phyloP scores from a whole-genome alignment of 306 rosid species.

The Hippophae rhamnoides region DNA sequence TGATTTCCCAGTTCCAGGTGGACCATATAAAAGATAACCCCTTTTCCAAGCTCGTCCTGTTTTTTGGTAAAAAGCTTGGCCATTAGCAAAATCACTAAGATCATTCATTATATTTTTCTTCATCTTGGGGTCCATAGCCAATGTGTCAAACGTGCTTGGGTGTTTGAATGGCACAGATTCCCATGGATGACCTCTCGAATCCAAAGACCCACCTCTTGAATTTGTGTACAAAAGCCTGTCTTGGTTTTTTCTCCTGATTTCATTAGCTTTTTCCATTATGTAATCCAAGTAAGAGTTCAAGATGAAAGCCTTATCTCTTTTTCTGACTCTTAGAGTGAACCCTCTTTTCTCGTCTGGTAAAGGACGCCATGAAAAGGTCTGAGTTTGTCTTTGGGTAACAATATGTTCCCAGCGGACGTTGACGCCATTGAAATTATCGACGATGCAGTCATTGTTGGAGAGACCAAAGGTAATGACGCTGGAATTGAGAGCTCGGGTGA shows the following conservation, averaged over 20 bases:
- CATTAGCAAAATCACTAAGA: constrained; percentile 61
- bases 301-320: constrained; percentile 45
- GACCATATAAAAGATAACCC: constrained; percentile 82
- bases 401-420: constrained; percentile 84
- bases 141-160: constrained; percentile 82
- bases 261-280: constrained; percentile 75
- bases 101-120: constrained; percentile 71
- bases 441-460: constrained; percentile 78
- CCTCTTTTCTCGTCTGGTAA: constrained; percentile 86
- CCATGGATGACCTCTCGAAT: constrained; percentile 92
- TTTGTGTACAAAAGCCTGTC: constrained; percentile 76
- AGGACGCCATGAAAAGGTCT: constrained; percentile 81
- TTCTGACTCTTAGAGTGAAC: constrained; percentile 71
- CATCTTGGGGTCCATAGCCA: constrained; percentile 76
- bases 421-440: constrained; percentile 59
- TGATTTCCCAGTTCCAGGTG: constrained; percentile 90
- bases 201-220: constrained; percentile 82
- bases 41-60: constrained; percentile 96
- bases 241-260: constrained; percentile 70
- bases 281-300: constrained; percentile 57
- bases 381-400: constrained; percentile 66
- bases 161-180: constrained; percentile 95
- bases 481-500: constrained; percentile 79
- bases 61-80: constrained; percentile 69
- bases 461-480: constrained; percentile 77